Evolutionary conservation across 306 rosid species (phyloP).

Genomic region (Acmispon strigosus): DNA sequence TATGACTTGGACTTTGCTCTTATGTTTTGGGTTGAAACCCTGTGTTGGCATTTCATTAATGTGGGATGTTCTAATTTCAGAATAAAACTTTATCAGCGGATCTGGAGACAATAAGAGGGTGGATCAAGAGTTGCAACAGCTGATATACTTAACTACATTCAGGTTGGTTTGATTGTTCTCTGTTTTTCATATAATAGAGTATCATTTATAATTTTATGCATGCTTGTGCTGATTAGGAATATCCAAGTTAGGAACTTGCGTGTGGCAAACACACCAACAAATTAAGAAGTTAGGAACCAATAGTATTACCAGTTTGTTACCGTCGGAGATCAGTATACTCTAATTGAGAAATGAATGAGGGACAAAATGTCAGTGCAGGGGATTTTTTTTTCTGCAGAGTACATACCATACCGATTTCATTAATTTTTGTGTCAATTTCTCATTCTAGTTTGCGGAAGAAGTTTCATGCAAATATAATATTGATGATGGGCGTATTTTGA

Average conservation of each 20-base stretch:
- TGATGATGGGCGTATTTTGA: too few species aligned
- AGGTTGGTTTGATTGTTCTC: constrained; percentile 33
- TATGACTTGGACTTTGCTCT: not conserved
- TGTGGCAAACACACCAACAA: not conserved
- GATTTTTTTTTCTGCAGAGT: too few species aligned
- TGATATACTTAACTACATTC: constrained; percentile 64
- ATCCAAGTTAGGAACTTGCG: not conserved
- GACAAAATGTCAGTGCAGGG: too few species aligned
- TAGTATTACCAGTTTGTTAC: too few species aligned
- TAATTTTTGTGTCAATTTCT: too few species aligned
- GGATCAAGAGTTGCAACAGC: constrained; percentile 63
- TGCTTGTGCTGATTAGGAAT: not conserved
- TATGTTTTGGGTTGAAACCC: not conserved
- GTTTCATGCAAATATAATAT: too few species aligned
- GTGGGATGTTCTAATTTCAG: constrained; percentile 31
- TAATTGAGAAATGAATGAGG: too few species aligned
- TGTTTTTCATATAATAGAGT: not conserved
- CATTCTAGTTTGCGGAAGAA: too few species aligned
- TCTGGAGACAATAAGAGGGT: constrained; percentile 70
- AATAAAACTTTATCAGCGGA: constrained; percentile 82
- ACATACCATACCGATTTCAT: too few species aligned
- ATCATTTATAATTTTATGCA: not conserved
- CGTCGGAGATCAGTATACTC: too few species aligned
- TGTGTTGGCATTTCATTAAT: not conserved
- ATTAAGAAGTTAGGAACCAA: too few species aligned